Percentiles rank a stretch among this genome's conserved stretches.
Conservation (phyloP, 1,139 yeast species). For the Blastobotrys buckinghamii region DNA sequence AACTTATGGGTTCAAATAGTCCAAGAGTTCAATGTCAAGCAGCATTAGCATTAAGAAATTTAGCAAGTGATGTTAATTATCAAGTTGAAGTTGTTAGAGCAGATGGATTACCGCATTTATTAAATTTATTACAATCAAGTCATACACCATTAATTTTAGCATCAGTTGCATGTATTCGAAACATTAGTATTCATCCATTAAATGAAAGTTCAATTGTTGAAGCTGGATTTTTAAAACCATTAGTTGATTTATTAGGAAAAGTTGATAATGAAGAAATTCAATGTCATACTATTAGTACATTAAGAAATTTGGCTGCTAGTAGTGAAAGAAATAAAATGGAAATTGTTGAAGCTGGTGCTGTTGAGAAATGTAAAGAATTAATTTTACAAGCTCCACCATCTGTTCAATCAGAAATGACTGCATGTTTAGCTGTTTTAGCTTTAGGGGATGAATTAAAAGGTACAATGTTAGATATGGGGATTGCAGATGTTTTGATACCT, state of each 20-base stretch:
- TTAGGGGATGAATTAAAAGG: conserved; percentile 92
- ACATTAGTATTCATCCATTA: conserved; percentile 91
- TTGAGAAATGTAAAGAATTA: conserved; percentile 83
- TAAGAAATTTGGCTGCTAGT: conserved; percentile 93
- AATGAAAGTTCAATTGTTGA: conserved; percentile 94
- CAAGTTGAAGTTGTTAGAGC: conserved; percentile 94
- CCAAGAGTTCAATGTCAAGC: conserved; percentile 99
- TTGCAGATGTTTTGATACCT: conserved; percentile 85
- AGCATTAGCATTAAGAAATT: conserved; percentile 86
- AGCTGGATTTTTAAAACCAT: conserved; percentile 89
- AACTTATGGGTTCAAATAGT: conserved; percentile 80
- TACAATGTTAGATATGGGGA: conserved; percentile 75
- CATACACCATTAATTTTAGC: conserved; percentile 92
- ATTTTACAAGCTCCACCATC: conserved; percentile 79
- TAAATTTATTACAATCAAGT: conserved; percentile 76
- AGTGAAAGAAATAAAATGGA: conserved; percentile 90
- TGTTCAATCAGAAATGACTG: conserved; percentile 93
- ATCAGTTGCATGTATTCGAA: conserved; percentile 96
- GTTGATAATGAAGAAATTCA: conserved; percentile 92
- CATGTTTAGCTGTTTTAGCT: conserved; percentile 95
- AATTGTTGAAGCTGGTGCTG: conserved; percentile 92
- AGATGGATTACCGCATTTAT: conserved; percentile 90
- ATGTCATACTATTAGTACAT: conserved; percentile 94
- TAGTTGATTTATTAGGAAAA: conserved; percentile 77
- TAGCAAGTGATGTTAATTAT: conserved; percentile 87